Evolutionary conservation across 345 rosid genomes (phyloP), one percentile per base, ranked within the genome.

Genomic region (Garcia nutans): DNA sequence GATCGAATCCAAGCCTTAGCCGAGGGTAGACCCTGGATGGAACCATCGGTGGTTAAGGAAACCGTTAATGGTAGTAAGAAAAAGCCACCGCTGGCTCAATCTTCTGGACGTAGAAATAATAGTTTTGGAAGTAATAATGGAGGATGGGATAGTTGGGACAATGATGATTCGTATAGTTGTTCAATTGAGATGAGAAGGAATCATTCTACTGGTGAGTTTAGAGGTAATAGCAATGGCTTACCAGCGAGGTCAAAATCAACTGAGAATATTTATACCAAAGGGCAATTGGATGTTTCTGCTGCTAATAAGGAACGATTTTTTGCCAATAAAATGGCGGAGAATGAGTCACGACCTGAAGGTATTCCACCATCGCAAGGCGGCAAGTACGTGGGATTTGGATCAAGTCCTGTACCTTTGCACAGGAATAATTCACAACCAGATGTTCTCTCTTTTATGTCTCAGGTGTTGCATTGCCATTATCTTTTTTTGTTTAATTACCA

Each of bases 131-230:
- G 79, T n/a, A 84, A 70, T 22, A 79, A 79, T 63, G 87, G 88
- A 15, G 94, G 90, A 12, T 95, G 99, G 99, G 98, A 95, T 83
- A 89, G 82, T 80, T 95, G 99, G 99, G 99, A 93, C 60, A 87
- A 82, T 9, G 98, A 93, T 24, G 97, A 93, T 79, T 75, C 86
- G 0, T 77, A 84, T 62, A 87, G 85, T 82, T 90, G 90, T 70
- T 64, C 83, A 1, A 80, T 49, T 10, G 97, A 96, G 78, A 81
- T 96, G 69, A 89, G 98, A 80, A 77, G 98, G 86, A 92, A 92
- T 41, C 99, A 96, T 54, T 89, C 96, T 1, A 87, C 83, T n/a
- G 75, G 82, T 55, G 96, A 93, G 87, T 86, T 93, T 75, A 87
- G 93, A 74, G 80, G 82, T 22, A 81, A 82, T 5, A 81, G 78